Percentiles rank a stretch among this genome's conserved stretches.
These are phyloP conservation scores for Brasenia schreberi DNA, from an alignment of 164 flowering plant species.

Conservation along the genomic window DNA sequence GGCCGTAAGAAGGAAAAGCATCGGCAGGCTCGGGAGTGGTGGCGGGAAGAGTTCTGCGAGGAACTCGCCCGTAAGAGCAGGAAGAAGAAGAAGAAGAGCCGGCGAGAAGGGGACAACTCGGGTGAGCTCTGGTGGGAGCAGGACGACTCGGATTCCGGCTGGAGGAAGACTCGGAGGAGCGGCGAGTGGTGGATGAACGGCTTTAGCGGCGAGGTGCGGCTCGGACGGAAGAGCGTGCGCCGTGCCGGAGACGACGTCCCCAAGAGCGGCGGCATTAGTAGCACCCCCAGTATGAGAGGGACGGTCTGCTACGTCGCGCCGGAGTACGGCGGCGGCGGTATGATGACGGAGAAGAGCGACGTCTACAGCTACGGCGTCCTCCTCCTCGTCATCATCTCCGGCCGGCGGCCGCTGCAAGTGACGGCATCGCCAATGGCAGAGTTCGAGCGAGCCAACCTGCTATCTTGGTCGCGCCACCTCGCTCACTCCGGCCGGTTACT, in stretches of 20 bases:
- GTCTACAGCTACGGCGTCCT: conserved; percentile 91
- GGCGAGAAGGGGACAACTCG: conserved; percentile 8
- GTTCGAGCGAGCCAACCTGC: conserved; percentile 78
- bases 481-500: conserved; percentile 66
- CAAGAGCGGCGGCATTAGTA: conserved; percentile 80
- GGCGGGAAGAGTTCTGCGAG: conserved; percentile 89
- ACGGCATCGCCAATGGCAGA: conserved; percentile 90
- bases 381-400: conserved; percentile 71
- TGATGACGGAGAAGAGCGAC: conserved; percentile 72
- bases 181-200: conserved; percentile 90
- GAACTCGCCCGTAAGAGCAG: conserved; percentile 57
- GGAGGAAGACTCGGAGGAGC: conserved; percentile 25
- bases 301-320: conserved; percentile 96
- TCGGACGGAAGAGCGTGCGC: conserved; percentile 22
- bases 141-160: conserved; percentile 19
- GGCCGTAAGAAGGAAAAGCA: conserved; percentile 37
- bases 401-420: conserved; percentile 82
- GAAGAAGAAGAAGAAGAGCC: conserved; percentile 13
- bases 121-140: conserved; percentile 54
- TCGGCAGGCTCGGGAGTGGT: conserved; percentile 79
- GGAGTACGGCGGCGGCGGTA: conserved; percentile 63
- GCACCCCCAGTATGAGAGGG: conserved; percentile 98
- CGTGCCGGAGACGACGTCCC: conserved; percentile 44
- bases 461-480: conserved; percentile 85
- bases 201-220: conserved; percentile 53